Conservation (phyloP, 202 grass and related monocot species). For the Sporobolus alterniflorus region DNA sequence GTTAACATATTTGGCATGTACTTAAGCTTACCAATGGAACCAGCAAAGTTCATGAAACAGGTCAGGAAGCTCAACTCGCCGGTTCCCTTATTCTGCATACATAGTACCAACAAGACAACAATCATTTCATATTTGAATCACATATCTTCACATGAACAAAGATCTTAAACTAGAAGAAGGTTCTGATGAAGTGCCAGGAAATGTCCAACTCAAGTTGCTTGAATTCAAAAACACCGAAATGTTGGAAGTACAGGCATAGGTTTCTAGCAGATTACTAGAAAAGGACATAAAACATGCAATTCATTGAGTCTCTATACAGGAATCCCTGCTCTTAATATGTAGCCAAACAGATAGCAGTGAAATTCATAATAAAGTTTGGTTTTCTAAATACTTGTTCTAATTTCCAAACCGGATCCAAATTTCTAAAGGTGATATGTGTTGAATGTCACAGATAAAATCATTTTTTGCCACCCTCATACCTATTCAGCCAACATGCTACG, state of each 20-base stretch:
- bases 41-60: slow-evolving; percentile 92
- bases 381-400: neutral
- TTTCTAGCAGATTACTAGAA: neutral
- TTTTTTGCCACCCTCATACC: neutral
- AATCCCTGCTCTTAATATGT: neutral
- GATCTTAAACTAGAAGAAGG: neutral
- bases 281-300: neutral
- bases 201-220: slow-evolving; percentile 16
- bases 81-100: slow-evolving; percentile 92
- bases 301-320: neutral
- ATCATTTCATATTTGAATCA: slow-evolving; percentile 30
- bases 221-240: slow-evolving; percentile 6
- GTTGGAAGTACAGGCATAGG: neutral
- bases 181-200: neutral
- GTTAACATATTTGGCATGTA: slow-evolving; percentile 22
- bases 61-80: slow-evolving; percentile 91
- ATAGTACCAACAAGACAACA: slow-evolving; percentile 37
- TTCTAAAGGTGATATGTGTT: neutral
- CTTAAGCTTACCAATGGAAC: slow-evolving; percentile 72
- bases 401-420: neutral
- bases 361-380: neutral
- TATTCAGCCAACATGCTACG: slow-evolving; percentile 21
- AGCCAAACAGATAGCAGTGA: neutral
- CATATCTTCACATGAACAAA: slow-evolving; percentile 6
- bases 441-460: neutral